These are phyloP conservation scores for Aspergillus baeticus DNA, from an alignment of 495 filamentous ascomycete species.

Conservation along the genomic window DNA sequence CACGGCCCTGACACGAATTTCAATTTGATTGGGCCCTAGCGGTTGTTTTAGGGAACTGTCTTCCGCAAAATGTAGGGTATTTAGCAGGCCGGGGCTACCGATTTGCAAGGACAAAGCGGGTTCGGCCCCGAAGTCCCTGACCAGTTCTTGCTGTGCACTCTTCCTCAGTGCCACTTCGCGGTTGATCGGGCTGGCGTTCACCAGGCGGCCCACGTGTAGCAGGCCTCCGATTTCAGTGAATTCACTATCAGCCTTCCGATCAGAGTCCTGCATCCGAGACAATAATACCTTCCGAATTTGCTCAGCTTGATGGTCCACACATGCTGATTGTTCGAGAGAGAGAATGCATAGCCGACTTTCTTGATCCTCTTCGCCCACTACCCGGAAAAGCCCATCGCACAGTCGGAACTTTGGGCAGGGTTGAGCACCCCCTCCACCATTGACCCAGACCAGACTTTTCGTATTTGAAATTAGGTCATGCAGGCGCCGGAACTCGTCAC, in stretches of 20 bases:
- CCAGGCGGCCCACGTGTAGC: slow-evolving; percentile 11
- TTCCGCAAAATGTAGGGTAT: slow-evolving; percentile 21
- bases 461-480: slow-evolving; percentile 7
- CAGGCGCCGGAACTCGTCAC: slow-evolving; percentile 3
- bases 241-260: slow-evolving; percentile 9
- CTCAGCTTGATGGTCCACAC: background rate
- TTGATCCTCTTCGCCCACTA: slow-evolving; percentile 10
- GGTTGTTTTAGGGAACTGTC: background rate
- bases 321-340: slow-evolving; percentile 5
- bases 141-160: background rate
- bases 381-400: slow-evolving; percentile 17
- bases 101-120: slow-evolving; percentile 20
- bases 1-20: slow-evolving; percentile 25
- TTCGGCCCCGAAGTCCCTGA: slow-evolving; percentile 1
- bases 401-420: slow-evolving; percentile 14
- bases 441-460: slow-evolving; percentile 13
- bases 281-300: background rate
- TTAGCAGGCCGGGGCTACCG: slow-evolving; percentile 21
- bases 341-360: slow-evolving; percentile 1
- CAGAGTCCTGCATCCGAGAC: background rate
- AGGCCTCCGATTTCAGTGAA: slow-evolving; percentile 13
- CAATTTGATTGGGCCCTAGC: slow-evolving; percentile 18
- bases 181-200: background rate
- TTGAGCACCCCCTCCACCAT: slow-evolving; percentile 6
- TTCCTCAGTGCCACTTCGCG: background rate